These are phyloP conservation scores for Termitomyces heimii DNA, from an alignment of 768 basidiomycete species.

Conservation along the genomic window DNA sequence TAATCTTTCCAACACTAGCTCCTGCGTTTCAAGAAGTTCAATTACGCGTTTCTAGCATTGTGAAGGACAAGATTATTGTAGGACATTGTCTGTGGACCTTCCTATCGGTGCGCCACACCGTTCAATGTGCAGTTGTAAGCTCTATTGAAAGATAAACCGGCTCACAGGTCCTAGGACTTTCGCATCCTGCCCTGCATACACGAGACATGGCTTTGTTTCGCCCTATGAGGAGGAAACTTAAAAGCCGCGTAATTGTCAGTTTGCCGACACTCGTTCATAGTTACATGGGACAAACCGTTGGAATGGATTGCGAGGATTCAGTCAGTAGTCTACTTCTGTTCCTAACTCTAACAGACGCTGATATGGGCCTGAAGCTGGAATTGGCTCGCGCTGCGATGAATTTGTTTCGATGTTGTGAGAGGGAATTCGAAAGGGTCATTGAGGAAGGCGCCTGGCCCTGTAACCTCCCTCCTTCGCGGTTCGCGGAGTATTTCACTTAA, in stretches of 20 bases:
- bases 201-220: constrained; percentile 51
- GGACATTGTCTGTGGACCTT: constrained; percentile 52
- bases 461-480: constrained; percentile 31
- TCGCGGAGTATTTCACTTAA: constrained; percentile 27
- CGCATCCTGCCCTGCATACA: constrained; percentile 45
- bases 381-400: constrained; percentile 44
- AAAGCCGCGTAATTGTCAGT: constrained; percentile 28
- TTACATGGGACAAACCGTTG: constrained; percentile 41
- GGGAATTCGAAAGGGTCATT: constrained; percentile 41
- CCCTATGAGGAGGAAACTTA: constrained; percentile 39
- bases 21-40: constrained; percentile 45
- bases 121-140: background rate
- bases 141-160: background rate
- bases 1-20: constrained; percentile 23
- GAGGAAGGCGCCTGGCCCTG: constrained; percentile 46
- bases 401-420: constrained; percentile 45
- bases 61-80: constrained; percentile 44
- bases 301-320: constrained; percentile 38
- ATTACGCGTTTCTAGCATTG: constrained; percentile 32
- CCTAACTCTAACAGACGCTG: background rate
- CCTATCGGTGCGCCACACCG: constrained; percentile 35
- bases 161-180: constrained; percentile 41
- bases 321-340: constrained; percentile 25
- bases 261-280: constrained; percentile 35
- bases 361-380: constrained; percentile 32